Base-by-base conservation (phyloP, 2,329 filamentous ascomycete species). In the Xylaria sp. region DNA sequence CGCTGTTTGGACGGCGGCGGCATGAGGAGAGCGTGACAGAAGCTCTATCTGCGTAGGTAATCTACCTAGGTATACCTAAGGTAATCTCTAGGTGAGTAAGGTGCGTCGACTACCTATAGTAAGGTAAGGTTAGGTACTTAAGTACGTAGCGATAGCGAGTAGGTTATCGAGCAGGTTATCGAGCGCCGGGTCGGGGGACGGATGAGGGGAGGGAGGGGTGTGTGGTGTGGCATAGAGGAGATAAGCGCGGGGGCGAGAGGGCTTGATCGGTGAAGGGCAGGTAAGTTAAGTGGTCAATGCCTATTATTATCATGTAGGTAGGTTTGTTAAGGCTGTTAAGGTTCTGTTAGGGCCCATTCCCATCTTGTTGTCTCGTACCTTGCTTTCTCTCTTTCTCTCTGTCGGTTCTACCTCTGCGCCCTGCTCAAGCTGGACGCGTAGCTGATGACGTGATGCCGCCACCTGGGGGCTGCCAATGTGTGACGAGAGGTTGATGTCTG, bases 1-100 rank as follows among this genome's bases (percentile, higher is more conserved):
- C 91, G 86, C 81, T 93, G 91, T 79, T 93, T 93, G 64, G 90
- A 85, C 64, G 87, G 85, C 55, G 88, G 82, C 74, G 88, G 84
- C 88, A 91, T 91, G 71, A 76, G 72, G 51, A 67, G 45, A 58
- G 63, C 33, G 60, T 55, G 39, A 44, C 49, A 44, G 57, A 25
- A 10, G 33, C 38, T 58, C 47, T 22, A 42, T 58, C 47, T 22
- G 57, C 53, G 57, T 61, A 54, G 39, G 50, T 45, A 51, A 56
- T 39, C n/a, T n/a, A n/a, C n/a, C n/a, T n/a, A n/a, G n/a, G n/a
- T n/a, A n/a, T n/a, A n/a, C n/a, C n/a, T n/a, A n/a, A n/a, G 47
- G 61, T 45, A 39, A 47, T 27, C 49, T 68, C 63, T 63, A 64
- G 53, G 63, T 56, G 33, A 65, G n/a, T n/a, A n/a, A 49, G 66